Base-by-base conservation (phyloP, 2,329 filamentous ascomycete species). In the Colletotrichum chrysophilum region DNA sequence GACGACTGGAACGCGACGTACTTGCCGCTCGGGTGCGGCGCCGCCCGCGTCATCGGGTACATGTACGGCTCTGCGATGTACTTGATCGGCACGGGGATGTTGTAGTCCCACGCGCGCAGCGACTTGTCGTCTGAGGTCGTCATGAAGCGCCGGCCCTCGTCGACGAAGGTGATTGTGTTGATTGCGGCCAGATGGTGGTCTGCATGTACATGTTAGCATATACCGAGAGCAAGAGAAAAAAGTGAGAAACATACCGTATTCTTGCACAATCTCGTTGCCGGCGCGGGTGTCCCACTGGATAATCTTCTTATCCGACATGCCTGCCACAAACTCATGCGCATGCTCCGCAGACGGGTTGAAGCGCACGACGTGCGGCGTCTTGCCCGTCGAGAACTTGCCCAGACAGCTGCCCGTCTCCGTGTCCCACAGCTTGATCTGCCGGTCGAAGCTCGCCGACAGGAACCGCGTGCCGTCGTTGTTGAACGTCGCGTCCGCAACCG, bases 301-400 rank as follows among this genome's bases (percentile, higher is more conserved):
- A 79, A 99, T 99, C 88, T 98, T 98, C 89, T 99, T 99, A 85
- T 99, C 96, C 48, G 95, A 97, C 95, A 98, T 97, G 81, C 97
- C 97, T 2, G 96, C 96, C 71, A 99, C 86, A 85, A 99, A 99
- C 84, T 98, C 96, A 83, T 97, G 94, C 10, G 93, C 91, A 78
- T 94, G 92, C 70, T 94, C 93, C 0, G 90, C 87, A 65, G 93
- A 91, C 0, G 96, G 96, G 85, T 98, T 98, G 89, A 98, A 98
- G 79, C 95, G 93, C 79, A 99, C 89, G 68, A 98, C 96, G 82
- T 99, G 97, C 7, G 97, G 96, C 16, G 96, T 98, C 87, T 97
- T 98, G 82, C 96, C 96, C 1, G 95, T 98, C 21, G 94, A 95
- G 88, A 98, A 99, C 74, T 95, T 95, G 80, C 92, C 93, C 78